Conservation (phyloP, 148 eudicot species). For the Rheum nobile region DNA sequence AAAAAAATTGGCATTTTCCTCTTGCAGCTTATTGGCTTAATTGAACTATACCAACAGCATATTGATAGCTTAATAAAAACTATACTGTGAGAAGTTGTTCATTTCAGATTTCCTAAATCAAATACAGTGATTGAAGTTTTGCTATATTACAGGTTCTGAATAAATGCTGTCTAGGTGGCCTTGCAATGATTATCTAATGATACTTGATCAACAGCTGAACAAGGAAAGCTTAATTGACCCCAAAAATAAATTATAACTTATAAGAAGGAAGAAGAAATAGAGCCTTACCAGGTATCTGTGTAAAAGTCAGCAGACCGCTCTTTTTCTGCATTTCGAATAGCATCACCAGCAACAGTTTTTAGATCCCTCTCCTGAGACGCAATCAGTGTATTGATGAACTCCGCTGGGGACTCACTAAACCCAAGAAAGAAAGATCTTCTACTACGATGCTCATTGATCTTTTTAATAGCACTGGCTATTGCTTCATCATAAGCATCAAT, state of each 20-base stretch:
- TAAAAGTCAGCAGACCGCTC: constrained; percentile 70
- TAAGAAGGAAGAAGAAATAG: background rate
- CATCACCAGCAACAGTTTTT: constrained; percentile 71
- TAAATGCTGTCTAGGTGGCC: background rate
- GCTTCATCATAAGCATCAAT: constrained; percentile 76
- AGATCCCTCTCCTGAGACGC: constrained; percentile 86
- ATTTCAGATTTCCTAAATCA: background rate
- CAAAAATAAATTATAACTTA: background rate
- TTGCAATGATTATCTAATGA: background rate
- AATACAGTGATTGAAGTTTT: background rate
- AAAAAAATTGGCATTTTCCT: background rate
- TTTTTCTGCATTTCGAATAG: constrained; percentile 50
- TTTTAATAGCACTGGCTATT: constrained; percentile 67
- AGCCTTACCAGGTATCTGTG: constrained; percentile 69
- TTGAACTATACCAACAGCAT: background rate
- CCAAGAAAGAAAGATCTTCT: constrained; percentile 92
- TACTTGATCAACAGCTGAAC: background rate
- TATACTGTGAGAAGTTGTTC: background rate
- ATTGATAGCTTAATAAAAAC: background rate
- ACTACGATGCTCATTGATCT: constrained; percentile 68
- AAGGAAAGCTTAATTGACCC: background rate
- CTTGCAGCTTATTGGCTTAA: background rate
- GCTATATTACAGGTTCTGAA: background rate
- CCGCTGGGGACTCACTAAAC: constrained; percentile 87
- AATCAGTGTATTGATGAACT: constrained; percentile 66